Percentiles rank a stretch among this genome's conserved stretches.
Conservation (phyloP, 306 rosid genomes). For the Sesbania bispinosa region DNA sequence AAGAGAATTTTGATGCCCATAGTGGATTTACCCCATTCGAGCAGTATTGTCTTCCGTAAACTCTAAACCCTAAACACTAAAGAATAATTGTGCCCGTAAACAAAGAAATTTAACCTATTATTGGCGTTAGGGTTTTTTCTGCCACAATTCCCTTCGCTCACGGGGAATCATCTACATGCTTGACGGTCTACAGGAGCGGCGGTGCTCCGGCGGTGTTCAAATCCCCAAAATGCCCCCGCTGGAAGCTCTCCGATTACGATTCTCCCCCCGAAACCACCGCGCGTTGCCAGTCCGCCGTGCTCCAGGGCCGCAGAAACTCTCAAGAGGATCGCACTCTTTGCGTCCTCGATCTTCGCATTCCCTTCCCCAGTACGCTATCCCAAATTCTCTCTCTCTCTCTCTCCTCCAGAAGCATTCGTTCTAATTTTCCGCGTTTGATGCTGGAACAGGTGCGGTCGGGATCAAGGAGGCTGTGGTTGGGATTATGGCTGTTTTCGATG, state of each 20-base stretch:
- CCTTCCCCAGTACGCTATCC: conserved; percentile 58
- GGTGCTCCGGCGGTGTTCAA: conserved; percentile 92
- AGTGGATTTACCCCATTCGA: too few species aligned
- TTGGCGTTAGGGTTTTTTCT: conserved; percentile 40
- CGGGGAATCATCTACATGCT: conserved; percentile 78
- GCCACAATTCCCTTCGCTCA: conserved; percentile 12
- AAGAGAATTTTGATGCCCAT: too few species aligned
- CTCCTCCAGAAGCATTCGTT: conserved; percentile 4
- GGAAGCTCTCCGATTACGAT: conserved; percentile 62
- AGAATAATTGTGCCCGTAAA: too few species aligned
- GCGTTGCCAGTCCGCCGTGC: conserved; percentile 66
- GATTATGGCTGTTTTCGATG: conserved; percentile 87
- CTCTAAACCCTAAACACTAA: too few species aligned
- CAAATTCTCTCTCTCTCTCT: neutral
- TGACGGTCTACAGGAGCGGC: conserved; percentile 73
- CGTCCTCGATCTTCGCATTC: conserved; percentile 71
- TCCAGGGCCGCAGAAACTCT: conserved; percentile 66
- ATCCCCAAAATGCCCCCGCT: conserved; percentile 91
- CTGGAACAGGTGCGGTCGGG: conserved; percentile 57
- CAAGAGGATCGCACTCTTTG: conserved; percentile 91
- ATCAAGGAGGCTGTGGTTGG: conserved; percentile 79
- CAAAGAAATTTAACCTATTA: neutral
- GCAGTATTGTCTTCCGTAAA: too few species aligned
- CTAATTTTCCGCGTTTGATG: conserved; percentile 9
- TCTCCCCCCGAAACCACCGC: conserved; percentile 40